Percentiles rank a stretch among this genome's conserved stretches.
These are phyloP conservation scores for Artemisia annua DNA, from an alignment of 129 eudicot species.

Conservation along the genomic window DNA sequence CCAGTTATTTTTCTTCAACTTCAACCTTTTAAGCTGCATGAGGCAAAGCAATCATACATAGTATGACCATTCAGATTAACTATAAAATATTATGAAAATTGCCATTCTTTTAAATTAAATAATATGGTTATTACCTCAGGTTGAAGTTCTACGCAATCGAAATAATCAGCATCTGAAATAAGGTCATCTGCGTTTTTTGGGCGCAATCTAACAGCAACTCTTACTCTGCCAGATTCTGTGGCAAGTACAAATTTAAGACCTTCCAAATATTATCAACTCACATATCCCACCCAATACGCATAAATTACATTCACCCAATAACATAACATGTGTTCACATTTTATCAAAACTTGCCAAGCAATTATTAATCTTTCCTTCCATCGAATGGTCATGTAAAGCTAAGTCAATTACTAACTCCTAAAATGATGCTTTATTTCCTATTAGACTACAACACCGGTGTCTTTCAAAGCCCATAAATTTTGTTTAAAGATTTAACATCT, in stretches of 20 bases:
- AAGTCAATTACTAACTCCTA: not conserved
- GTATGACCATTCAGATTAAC: not conserved
- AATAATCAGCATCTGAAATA: slow-evolving; percentile 71
- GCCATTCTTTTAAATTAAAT: not conserved
- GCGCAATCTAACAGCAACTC: slow-evolving; percentile 93
- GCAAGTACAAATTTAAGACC: slow-evolving; percentile 15
- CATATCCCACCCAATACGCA: not conserved
- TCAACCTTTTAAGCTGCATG: slow-evolving; percentile 80
- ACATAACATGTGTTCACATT: not conserved
- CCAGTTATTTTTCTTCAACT: slow-evolving; percentile 89
- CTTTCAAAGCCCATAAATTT: not conserved
- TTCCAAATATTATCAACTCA: not conserved
- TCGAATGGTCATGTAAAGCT: not conserved
- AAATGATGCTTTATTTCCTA: not conserved
- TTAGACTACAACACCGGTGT: not conserved
- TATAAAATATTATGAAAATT: slow-evolving; percentile 12
- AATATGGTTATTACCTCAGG: slow-evolving; percentile 74
- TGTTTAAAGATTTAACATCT: not conserved
- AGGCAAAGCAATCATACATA: slow-evolving; percentile 9
- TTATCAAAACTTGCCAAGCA: slow-evolving; percentile 5
- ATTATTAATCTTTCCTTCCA: slow-evolving; percentile 1
- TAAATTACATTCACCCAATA: slow-evolving; percentile 8
- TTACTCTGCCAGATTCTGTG: slow-evolving; percentile 90
- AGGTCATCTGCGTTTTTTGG: slow-evolving; percentile 84
- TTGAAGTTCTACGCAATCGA: slow-evolving; percentile 81